Conservation (phyloP, 2,329 filamentous ascomycete species). For the Setomelanomma holmii region DNA sequence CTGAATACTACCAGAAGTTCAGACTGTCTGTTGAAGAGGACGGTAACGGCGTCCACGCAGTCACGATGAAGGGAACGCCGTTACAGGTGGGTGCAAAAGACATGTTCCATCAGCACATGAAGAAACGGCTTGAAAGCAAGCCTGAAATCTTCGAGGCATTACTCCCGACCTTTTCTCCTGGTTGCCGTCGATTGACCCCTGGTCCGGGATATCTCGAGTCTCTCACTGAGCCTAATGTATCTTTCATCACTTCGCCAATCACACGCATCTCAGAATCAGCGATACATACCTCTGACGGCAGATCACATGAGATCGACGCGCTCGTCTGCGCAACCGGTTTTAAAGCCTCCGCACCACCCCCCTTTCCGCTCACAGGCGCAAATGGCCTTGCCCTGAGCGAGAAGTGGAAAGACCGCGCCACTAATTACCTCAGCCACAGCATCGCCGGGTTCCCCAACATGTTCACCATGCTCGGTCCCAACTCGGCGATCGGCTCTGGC, state of each 20-base stretch:
- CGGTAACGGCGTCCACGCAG: conserved; percentile 37
- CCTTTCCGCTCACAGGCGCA: conserved; percentile 47
- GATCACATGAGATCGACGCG: conserved; percentile 49
- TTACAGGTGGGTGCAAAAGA: conserved; percentile 47
- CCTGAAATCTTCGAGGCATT: conserved; percentile 52
- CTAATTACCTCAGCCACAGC: conserved; percentile 40
- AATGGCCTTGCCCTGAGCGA: conserved; percentile 37
- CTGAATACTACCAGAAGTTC: conserved; percentile 41
- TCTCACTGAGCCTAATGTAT: conserved; percentile 50
- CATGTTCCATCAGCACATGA: conserved; percentile 53
- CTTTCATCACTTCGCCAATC: conserved; percentile 46
- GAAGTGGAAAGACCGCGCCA: conserved; percentile 45
- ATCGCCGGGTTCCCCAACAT: conserved; percentile 47
- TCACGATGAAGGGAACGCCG: conserved; percentile 46
- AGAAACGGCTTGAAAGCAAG: conserved; percentile 41
- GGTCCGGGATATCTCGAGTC: conserved; percentile 62
- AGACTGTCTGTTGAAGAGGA: conserved; percentile 43
- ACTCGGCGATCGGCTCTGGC: conserved; percentile 50
- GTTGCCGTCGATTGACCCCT: conserved; percentile 59
- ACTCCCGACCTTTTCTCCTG: conserved; percentile 53
- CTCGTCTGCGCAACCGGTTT: conserved; percentile 57
- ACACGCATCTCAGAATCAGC: conserved; percentile 46
- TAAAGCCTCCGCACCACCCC: conserved; percentile 47
- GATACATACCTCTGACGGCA: conserved; percentile 51
- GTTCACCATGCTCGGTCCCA: conserved; percentile 53